phyloP scores from a whole-genome alignment of 1,139 yeast species.

The Groenewaldozyma auringiensis region DNA sequence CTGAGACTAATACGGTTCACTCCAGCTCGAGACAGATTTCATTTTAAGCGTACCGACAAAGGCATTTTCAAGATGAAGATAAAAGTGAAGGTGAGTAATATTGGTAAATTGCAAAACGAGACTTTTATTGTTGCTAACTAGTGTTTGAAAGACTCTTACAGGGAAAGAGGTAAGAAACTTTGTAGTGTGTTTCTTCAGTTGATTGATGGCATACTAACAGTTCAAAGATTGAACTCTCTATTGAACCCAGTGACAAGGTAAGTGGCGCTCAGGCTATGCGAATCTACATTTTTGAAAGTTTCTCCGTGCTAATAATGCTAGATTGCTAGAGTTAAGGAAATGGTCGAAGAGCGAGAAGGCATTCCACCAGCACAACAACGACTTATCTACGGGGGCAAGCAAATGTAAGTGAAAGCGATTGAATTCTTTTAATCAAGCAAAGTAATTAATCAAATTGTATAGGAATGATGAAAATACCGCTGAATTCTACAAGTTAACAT shows the following conservation, averaged over 20 bases:
- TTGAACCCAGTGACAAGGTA: slow-evolving; percentile 65
- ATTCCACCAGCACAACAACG: slow-evolving; percentile 96
- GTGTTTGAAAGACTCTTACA: slow-evolving; percentile 33
- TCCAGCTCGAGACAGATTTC: too few relatives aligned
- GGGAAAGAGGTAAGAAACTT: slow-evolving; percentile 47
- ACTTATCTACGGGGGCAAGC: slow-evolving; percentile 84
- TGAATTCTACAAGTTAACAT: slow-evolving; percentile 44
- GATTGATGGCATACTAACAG: slow-evolving; percentile 1
- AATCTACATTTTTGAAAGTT: neutral
- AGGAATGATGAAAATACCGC: slow-evolving; percentile 24
- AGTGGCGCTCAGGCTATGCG: slow-evolving; percentile 22
- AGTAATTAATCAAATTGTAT: neutral
- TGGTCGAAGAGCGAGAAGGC: slow-evolving; percentile 94
- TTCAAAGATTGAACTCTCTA: slow-evolving; percentile 62
- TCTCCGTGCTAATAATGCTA: slow-evolving; percentile 12
- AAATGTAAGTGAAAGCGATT: slow-evolving; percentile 46
- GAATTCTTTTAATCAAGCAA: neutral
- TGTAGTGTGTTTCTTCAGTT: slow-evolving; percentile 1
- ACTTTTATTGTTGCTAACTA: slow-evolving; percentile 7
- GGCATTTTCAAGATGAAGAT: slow-evolving; percentile 54
- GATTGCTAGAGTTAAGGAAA: slow-evolving; percentile 79
- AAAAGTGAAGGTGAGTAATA: slow-evolving; percentile 47
- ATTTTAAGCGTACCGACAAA: too few relatives aligned
- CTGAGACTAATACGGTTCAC: too few relatives aligned
- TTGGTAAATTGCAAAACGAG: neutral